phyloP scores from a whole-genome alignment of 345 rosid genomes.

The Euphorbia peplus region DNA sequence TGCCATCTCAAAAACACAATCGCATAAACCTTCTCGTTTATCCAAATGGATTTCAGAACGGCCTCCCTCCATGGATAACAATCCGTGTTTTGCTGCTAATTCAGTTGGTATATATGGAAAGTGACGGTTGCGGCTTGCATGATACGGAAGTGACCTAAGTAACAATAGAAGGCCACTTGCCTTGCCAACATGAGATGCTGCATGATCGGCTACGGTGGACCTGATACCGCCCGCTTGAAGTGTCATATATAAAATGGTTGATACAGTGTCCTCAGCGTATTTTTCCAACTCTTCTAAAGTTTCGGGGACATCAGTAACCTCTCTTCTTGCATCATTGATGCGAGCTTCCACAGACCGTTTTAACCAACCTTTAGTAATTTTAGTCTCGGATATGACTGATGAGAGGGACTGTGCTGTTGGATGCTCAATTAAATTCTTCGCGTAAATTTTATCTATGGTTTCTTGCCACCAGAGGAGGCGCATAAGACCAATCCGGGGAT shows the following conservation, averaged over 20 bases:
- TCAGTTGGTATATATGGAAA: slow-evolving; percentile 58
- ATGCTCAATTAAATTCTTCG: slow-evolving; percentile 61
- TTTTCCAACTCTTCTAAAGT: slow-evolving; percentile 68
- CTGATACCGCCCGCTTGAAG: slow-evolving; percentile 84
- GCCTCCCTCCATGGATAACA: slow-evolving; percentile 63
- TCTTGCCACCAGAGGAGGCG: slow-evolving; percentile 96
- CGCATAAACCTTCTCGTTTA: slow-evolving; percentile 57
- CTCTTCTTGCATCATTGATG: slow-evolving; percentile 67
- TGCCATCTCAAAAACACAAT: slow-evolving; percentile 80
- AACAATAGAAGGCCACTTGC: slow-evolving; percentile 88
- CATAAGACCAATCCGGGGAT: slow-evolving; percentile 87
- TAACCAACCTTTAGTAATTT: slow-evolving; percentile 73
- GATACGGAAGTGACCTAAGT: slow-evolving; percentile 76
- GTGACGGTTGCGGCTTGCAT: slow-evolving; percentile 68
- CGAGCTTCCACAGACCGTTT: slow-evolving; percentile 88
- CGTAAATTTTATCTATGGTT: slow-evolving; percentile 75
- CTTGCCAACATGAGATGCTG: slow-evolving; percentile 88
- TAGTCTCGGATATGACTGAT: slow-evolving; percentile 61
- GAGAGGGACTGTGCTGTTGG: slow-evolving; percentile 79
- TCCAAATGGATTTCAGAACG: slow-evolving; percentile 54
- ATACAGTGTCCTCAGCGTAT: slow-evolving; percentile 78
- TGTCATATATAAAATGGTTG: slow-evolving; percentile 72
- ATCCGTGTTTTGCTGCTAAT: slow-evolving; percentile 69
- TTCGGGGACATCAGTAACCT: slow-evolving; percentile 61
- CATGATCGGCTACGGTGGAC: slow-evolving; percentile 81